A percentile compares a stretch with the other conserved stretches of the same genome.
Evolutionary conservation across 108 stramenopile species (phyloP).

Genomic region (Skeletonema potamos): DNA sequence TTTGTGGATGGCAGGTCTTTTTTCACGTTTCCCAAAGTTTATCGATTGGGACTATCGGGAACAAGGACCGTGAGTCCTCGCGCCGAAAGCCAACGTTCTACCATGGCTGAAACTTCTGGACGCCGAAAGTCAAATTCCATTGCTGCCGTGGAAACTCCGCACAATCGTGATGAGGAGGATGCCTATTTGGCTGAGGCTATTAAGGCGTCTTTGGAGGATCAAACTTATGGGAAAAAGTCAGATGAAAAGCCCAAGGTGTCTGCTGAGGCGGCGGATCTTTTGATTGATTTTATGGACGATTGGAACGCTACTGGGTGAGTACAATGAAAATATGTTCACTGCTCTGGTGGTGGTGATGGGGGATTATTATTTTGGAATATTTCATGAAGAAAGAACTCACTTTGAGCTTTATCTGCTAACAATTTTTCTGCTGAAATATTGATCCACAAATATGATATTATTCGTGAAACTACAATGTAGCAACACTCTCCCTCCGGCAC

Average conservation of each 20-base stretch:
- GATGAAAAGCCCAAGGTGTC: conserved; percentile 31
- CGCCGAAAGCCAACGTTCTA: neutral
- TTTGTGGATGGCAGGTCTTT: conserved; percentile 88
- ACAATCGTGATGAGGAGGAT: conserved; percentile 86
- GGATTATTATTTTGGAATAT: neutral
- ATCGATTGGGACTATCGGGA: conserved; percentile 70
- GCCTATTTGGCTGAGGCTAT: conserved; percentile 85
- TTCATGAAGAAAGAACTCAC: neutral
- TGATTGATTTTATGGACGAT: conserved; percentile 70
- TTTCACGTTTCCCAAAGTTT: conserved; percentile 88
- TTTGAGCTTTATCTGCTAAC: neutral
- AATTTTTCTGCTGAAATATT: neutral
- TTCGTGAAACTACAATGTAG: too few relatives aligned
- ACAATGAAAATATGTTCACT: neutral
- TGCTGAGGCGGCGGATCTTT: conserved; percentile 45
- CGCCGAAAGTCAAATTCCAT: conserved; percentile 36
- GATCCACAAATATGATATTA: neutral
- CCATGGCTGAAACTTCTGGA: conserved; percentile 22
- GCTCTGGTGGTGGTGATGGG: too few relatives aligned
- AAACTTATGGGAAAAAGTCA: conserved; percentile 6
- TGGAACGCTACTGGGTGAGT: conserved; percentile 38
- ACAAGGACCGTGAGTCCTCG: conserved; percentile 20
- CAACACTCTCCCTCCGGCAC: conserved; percentile 37
- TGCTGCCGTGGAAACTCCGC: conserved; percentile 76
- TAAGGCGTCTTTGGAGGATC: conserved; percentile 65